Base-by-base conservation (phyloP, 2,329 filamentous ascomycete species). In the Hypoxylon sp. region DNA sequence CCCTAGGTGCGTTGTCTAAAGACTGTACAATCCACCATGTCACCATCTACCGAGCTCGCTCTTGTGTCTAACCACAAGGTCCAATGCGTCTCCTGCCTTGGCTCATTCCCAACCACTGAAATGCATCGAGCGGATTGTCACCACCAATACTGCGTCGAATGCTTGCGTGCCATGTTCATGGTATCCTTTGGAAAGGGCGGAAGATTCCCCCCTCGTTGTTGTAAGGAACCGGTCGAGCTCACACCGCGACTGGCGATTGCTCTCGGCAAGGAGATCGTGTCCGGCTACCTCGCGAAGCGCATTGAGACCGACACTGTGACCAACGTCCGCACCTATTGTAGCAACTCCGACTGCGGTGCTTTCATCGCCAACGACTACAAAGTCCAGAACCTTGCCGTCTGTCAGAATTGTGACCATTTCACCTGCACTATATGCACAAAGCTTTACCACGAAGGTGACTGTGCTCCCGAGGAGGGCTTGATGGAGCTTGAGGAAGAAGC, bases 371-470 rank as follows among this genome's bases (percentile, higher is more conserved):
- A 35, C 3, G 51, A 53, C 6, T 42, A 31, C 32, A 17, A 17
- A 3, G 15, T 50, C 7, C 15, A 17, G 4, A 7, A 15, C n/a
- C 29, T 62, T 13, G 31, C 59, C 17, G 11, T 56, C 8, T 62
- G 59, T 19, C 13, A 21, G 4, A 2, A 42, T 3, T 62, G 59
- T 32, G 15, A 37, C 15, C 19, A 21, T 4, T 13, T 42, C 11
- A 62, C 59, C 21, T 62, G 59, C 21, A 19, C 32, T 15, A 24
- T 24, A 13, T 62, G 59, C 21, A 17, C n/a, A 39, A 56, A 31
- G 17, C 19, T 19, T 1, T 54, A 29, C 24, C 59, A 62, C 44
- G 44, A 62, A 7, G 59, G 52, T n/a, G 42, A 62, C 6, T 62
- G 59, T 27, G 1, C 37, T 29, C 2, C 8, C 10, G 21, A 37